Evolutionary conservation across 768 basidiomycete species (phyloP).

Genomic region (Tricholomella constricta): DNA sequence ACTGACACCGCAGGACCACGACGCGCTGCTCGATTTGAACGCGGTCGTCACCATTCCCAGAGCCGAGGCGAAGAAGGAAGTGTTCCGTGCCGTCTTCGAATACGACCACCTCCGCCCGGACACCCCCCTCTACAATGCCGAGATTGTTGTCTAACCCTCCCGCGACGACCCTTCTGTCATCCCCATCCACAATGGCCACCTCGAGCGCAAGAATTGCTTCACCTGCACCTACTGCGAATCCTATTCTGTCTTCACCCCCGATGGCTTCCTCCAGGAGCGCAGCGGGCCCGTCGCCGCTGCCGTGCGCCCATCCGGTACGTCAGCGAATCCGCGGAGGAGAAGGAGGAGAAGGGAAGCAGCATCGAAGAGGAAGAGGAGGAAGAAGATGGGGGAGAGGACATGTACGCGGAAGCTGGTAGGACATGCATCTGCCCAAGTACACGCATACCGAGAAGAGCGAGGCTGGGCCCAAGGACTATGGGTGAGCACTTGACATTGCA

Average conservation of each 20-base stretch:
- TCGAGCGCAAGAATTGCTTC: conserved; percentile 96
- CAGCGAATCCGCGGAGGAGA: conserved; percentile 80
- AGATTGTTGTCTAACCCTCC: conserved; percentile 79
- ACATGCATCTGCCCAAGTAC: conserved; percentile 64
- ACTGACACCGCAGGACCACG: no score
- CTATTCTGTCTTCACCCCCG: conserved; percentile 92
- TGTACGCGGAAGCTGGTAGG: conserved; percentile 34
- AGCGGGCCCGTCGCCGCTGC: conserved; percentile 92
- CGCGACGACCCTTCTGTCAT: conserved; percentile 88
- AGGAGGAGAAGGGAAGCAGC: no score
- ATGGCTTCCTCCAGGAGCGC: conserved; percentile 97
- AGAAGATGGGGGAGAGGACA: conserved; percentile 48
- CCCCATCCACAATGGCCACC: conserved; percentile 83
- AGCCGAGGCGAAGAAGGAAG: no score
- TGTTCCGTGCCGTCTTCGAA: no score
- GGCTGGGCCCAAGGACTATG: conserved; percentile 57
- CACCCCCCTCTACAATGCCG: conserved; percentile 84
- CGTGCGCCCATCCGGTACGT: conserved; percentile 90
- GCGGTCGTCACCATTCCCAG: no score
- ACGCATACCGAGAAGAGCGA: conserved; percentile 44
- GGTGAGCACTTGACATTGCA: no score
- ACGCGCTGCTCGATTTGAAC: no score
- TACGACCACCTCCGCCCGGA: conserved; percentile 96
- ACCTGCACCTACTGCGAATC: conserved; percentile 83
- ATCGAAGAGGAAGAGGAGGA: no score